A percentile compares a stretch with the other conserved stretches of the same genome.
Evolutionary conservation across 1,284 basidiomycete genomes (phyloP).

Genomic region (Phlebopus sp.): DNA sequence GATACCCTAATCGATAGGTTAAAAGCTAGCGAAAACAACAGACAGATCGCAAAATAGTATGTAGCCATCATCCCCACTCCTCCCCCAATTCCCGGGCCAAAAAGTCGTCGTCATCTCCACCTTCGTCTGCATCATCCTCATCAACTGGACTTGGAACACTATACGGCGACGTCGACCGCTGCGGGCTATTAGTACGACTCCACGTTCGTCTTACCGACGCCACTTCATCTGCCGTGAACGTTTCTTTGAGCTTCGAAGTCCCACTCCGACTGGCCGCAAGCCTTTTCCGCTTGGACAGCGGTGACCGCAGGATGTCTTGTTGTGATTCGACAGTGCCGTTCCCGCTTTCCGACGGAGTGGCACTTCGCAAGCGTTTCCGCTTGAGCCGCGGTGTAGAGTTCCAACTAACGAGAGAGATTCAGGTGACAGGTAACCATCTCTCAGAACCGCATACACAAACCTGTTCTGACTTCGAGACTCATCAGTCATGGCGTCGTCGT

Average conservation of each 20-base stretch:
- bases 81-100: slow-evolving; percentile 69
- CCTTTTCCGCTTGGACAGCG: slow-evolving; percentile 75
- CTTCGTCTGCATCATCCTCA: slow-evolving; percentile 42
- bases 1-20: slow-evolving; percentile 10
- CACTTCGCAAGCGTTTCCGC: slow-evolving; percentile 67
- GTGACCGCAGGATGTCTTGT: slow-evolving; percentile 52
- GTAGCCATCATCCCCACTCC: slow-evolving; percentile 57
- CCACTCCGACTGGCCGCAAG: slow-evolving; percentile 59
- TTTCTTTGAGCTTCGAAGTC: slow-evolving; percentile 64
- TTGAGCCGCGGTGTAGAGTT: slow-evolving; percentile 46
- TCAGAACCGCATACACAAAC: slow-evolving; percentile 15
- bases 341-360: slow-evolving; percentile 62
- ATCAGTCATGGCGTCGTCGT: slow-evolving; percentile 28
- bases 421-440: slow-evolving; percentile 1
- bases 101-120: slow-evolving; percentile 62
- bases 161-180: slow-evolving; percentile 13
- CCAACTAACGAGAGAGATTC: slow-evolving; percentile 34
- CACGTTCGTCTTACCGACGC: slow-evolving; percentile 28
- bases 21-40: slow-evolving; percentile 16
- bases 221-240: slow-evolving; percentile 61
- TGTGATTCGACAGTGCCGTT: slow-evolving; percentile 33
- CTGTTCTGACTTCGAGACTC: slow-evolving; percentile 29
- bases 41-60: slow-evolving; percentile 3
- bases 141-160: slow-evolving; percentile 25
- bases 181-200: slow-evolving; percentile 27